Evolutionary conservation across 2,329 filamentous ascomycete genomes (phyloP).

Genomic region (Ilyonectria destructans): DNA sequence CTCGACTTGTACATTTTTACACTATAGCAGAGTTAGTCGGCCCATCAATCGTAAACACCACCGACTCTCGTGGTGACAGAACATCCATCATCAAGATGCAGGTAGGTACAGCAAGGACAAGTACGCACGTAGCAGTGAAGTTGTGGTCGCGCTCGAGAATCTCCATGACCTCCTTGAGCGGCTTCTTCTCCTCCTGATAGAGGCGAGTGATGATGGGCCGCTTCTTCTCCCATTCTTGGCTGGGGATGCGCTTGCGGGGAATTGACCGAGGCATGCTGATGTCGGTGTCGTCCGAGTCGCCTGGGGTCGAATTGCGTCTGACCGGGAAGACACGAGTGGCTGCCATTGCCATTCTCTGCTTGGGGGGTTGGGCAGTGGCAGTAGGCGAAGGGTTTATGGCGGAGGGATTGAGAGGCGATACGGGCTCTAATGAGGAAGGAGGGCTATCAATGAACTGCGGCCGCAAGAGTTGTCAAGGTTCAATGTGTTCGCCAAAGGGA

Average conservation of each 20-base stretch:
- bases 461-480: conserved; percentile 17
- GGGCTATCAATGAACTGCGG: neutral
- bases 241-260: conserved; percentile 53
- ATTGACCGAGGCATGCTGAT: conserved; percentile 45
- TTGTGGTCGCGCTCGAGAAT: conserved; percentile 57
- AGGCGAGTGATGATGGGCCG: conserved; percentile 56
- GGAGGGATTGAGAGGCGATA: neutral
- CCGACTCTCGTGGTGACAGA: neutral
- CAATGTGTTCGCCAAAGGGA: conserved; percentile 20
- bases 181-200: conserved; percentile 60
- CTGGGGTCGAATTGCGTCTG: conserved; percentile 46
- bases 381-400: neutral
- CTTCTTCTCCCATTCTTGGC: conserved; percentile 54
- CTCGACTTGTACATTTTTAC: conserved; percentile 63
- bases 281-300: conserved; percentile 51
- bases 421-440: conserved; percentile 1
- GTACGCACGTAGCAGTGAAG: conserved; percentile 59
- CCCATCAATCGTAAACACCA: neutral
- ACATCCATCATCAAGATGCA: neutral
- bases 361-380: neutral
- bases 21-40: conserved; percentile 40
- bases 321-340: conserved; percentile 42
- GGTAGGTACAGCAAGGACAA: neutral
- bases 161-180: conserved; percentile 60
- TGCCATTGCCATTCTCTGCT: conserved; percentile 40